Evolutionary conservation across 768 basidiomycete genomes (phyloP).

Genomic region (Tylopilus plumbeoviolaceoides): DNA sequence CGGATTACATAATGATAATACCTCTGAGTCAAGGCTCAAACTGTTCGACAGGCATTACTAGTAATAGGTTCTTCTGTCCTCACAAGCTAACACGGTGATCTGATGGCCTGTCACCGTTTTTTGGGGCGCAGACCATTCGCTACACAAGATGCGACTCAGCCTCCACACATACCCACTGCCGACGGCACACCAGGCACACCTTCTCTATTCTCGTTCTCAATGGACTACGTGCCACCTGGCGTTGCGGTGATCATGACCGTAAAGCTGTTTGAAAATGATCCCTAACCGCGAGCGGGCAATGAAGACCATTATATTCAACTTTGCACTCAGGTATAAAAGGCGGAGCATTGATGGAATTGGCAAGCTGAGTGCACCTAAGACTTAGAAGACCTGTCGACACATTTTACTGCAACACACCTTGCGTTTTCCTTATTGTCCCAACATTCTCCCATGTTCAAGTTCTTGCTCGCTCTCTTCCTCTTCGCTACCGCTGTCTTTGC

Average conservation of each 20-base stretch:
- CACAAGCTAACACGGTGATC: too few relatives aligned
- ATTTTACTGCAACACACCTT: not conserved
- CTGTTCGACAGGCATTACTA: too few relatives aligned
- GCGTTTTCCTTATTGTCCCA: not conserved
- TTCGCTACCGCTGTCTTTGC: conserved; percentile 36
- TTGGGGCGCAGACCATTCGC: too few relatives aligned
- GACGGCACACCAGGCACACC: not conserved
- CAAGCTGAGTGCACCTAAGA: not conserved
- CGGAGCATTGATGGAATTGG: not conserved
- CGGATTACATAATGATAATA: too few relatives aligned
- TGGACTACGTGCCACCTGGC: not conserved
- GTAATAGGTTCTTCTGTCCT: too few relatives aligned
- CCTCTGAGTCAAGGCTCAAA: too few relatives aligned
- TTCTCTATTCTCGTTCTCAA: not conserved
- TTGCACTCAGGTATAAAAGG: conserved; percentile 6
- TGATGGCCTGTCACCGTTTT: not conserved
- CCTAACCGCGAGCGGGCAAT: conserved; percentile 1
- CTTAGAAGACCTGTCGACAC: too few relatives aligned
- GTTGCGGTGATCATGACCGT: conserved; percentile 2
- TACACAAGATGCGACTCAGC: too few relatives aligned
- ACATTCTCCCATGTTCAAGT: conserved; percentile 20
- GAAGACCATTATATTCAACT: not conserved
- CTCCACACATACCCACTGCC: too few relatives aligned
- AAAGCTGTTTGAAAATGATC: too few relatives aligned
- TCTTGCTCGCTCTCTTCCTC: conserved; percentile 18